Base-by-base conservation (phyloP, 1,284 basidiomycete species). In the Ceratobasidium sp. region DNA sequence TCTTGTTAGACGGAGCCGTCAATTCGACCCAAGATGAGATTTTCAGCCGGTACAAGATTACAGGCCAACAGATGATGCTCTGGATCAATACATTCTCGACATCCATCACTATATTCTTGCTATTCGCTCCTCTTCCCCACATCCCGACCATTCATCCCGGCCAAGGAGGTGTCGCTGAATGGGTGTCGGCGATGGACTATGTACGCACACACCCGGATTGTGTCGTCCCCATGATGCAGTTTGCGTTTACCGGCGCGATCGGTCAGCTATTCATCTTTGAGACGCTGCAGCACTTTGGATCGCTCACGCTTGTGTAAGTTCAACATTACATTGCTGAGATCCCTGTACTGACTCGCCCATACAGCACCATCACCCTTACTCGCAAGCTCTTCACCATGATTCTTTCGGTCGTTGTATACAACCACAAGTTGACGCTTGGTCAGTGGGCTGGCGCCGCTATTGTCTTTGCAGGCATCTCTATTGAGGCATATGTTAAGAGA, bases 1-100 rank as follows among this genome's bases (percentile, higher is more conserved):
- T 99, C 29, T 80, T 92, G 20, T 84, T 99, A 55, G 97, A 99
- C 78, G 97, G 97, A 25, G 88, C 93, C 43, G 92, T 91, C 68
- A 98, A 99, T 81, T 93, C 93, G n/a, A 98, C 96, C 1, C 97
- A 99, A 79, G 97, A 99, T 78, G 92, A 98, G 80, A 92, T 99
- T 72, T 99, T 99, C 78, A 82, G 86, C 42, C 81, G 83, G 25
- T 87, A 89, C 79, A 84, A 85, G 43, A 87, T 96, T 22, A 87
- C 89, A 0, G 97, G 97, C 3, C 95, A 97, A 77, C 96, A 99
- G 78, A 98, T 99, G 95, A 99, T 99, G 97, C 90, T 99, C 77
- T 96, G 90, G 87, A 98, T 98, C 79, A 96, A 96, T 78, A 76
- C 89, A 32, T 89, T 94, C 79, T 90, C 90, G 77, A 92, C 93